Evolutionary conservation across 75 land plant genomes (phyloP).

Genomic region (Larix kaempferi): DNA sequence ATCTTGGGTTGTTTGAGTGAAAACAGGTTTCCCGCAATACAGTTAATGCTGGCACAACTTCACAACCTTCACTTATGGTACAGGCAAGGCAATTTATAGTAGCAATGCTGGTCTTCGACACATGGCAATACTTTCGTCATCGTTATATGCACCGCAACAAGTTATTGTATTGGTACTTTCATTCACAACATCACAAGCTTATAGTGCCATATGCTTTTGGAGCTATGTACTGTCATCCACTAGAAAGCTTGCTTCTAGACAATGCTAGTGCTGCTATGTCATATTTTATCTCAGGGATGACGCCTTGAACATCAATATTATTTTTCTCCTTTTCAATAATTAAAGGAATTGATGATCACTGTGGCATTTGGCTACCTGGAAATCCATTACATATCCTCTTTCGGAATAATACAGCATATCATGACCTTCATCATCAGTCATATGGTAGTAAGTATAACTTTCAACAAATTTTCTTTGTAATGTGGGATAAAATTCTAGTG

Average conservation of each 20-base stretch:
- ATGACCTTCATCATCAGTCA: constrained; percentile 46
- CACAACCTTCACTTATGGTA: constrained; percentile 13
- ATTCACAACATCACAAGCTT: constrained; percentile 37
- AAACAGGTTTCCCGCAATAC: too few relatives aligned
- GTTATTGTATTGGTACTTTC: constrained; percentile 37
- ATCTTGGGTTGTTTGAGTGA: too few relatives aligned
- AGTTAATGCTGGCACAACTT: too few relatives aligned
- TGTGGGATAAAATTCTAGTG: constrained; percentile 41
- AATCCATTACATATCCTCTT: constrained; percentile 41
- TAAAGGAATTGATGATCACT: constrained; percentile 46
- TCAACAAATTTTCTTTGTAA: constrained; percentile 45
- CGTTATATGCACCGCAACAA: constrained; percentile 57
- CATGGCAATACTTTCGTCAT: constrained; percentile 84
- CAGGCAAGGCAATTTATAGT: constrained; percentile 21
- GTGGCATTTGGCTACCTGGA: constrained; percentile 39
- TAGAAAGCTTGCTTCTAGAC: constrained; percentile 42
- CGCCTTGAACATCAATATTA: constrained; percentile 42
- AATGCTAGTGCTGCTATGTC: constrained; percentile 42
- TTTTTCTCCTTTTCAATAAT: constrained; percentile 47
- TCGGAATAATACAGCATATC: constrained; percentile 45
- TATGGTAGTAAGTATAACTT: constrained; percentile 47
- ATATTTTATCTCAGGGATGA: constrained; percentile 38
- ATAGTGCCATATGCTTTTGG: constrained; percentile 49
- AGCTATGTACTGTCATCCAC: constrained; percentile 41
- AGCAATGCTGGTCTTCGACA: constrained; percentile 73